Base-by-base conservation (phyloP, 2,329 filamentous ascomycete species). In the Fusarium setosum region DNA sequence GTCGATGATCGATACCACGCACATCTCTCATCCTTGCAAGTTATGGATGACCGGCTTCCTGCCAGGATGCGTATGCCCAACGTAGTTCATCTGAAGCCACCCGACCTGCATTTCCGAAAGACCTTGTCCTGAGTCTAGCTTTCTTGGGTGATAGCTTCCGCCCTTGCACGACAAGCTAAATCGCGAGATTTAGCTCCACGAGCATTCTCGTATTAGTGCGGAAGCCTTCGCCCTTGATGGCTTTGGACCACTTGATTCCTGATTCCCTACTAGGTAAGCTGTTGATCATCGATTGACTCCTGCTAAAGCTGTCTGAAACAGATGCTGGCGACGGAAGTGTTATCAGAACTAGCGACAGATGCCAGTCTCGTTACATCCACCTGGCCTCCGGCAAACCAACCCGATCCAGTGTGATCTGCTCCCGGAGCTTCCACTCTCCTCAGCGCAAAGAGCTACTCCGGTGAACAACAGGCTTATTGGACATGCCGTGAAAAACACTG, bases 41-140 rank as follows among this genome's bases (percentile, higher is more conserved):
- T 20, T 26, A 37, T 51, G 24, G 54, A 59, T 40, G 44, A 56
- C 41, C 55, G 52, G 56, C 54, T 52, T 40, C 65, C 41, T 60
- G 35, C 64, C 47, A 51, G 51, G 47, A 50, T 40, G n/a, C n/a
- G n/a, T n/a, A 40, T 29, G 38, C 53, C 37, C 11, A 45, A 54
- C 21, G 50, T 37, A 64, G 63, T 66, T 69, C 56, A 56, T 59
- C 55, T 40, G 29, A 68, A 56, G 35, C 68, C 66, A 70, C 65
- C 59, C 49, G 56, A 49, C 49, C 35, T 67, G 59, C 69, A 62
- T 72, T 53, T 69, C 65, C 65, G 56, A 60, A 29, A 60, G 52
- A 49, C 47, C 45, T 42, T 63, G 49, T 47, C 63, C 51, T 44
- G 55, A 51, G 48, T 49, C 57, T 59, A 61, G 40, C 60, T 61